Conservation (phyloP, 2,329 filamentous ascomycete species). For the Lasiodiplodia gonubiensis region DNA sequence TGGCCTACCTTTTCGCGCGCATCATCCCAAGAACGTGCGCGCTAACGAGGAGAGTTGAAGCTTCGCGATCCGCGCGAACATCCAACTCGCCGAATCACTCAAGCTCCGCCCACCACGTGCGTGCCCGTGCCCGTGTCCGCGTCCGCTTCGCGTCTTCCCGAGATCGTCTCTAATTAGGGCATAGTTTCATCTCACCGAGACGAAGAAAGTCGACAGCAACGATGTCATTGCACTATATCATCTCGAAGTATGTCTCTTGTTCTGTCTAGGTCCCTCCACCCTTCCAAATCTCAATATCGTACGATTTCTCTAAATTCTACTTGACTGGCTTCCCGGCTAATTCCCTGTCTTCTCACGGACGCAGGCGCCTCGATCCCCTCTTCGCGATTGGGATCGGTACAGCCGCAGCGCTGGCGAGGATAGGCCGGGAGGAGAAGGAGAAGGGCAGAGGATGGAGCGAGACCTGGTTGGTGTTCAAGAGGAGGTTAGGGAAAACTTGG, state of each 20-base stretch:
- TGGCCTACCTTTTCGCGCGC: background rate
- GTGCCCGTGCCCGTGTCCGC: background rate
- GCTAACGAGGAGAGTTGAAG: no score
- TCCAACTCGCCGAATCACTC: background rate
- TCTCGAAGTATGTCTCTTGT: conserved; percentile 48
- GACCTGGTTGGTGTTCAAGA: conserved; percentile 48
- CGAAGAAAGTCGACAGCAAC: background rate
- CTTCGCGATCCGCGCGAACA: background rate
- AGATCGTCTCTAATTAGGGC: background rate
- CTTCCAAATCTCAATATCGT: background rate
- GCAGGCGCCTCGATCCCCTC: conserved; percentile 54
- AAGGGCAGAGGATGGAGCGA: conserved; percentile 48
- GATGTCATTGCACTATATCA: conserved; percentile 49
- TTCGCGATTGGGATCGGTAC: conserved; percentile 57
- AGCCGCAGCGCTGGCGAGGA: conserved; percentile 49
- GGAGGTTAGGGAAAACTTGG: conserved; percentile 45
- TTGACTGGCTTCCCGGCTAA: background rate
- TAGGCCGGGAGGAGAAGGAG: conserved; percentile 55
- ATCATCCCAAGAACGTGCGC: no score
- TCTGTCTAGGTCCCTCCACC: background rate
- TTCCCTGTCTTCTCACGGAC: background rate
- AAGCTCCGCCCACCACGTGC: background rate
- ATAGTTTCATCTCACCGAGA: background rate
- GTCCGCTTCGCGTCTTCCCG: background rate
- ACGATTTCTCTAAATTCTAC: background rate